These are phyloP conservation scores for Hypoxylon crocopeplum DNA, from an alignment of 495 filamentous ascomycete species.

Conservation along the genomic window DNA sequence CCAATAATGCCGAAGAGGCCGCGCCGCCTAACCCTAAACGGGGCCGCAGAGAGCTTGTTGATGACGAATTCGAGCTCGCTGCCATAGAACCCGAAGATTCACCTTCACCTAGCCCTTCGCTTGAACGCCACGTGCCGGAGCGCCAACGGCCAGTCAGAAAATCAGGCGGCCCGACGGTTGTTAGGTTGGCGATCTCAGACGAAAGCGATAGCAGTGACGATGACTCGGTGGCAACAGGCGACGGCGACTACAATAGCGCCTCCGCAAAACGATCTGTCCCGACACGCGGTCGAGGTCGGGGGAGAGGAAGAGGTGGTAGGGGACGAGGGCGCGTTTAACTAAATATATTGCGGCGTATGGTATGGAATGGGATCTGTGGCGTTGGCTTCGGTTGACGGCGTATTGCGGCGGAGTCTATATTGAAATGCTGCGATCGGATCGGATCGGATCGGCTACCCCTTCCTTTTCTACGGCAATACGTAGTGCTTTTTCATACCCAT, in stretches of 20 bases:
- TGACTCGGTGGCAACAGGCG: too few species aligned
- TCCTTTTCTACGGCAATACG: too few species aligned
- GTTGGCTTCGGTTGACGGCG: too few species aligned
- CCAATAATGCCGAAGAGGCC: too few species aligned
- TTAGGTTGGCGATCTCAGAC: conserved; percentile 23
- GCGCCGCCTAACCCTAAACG: conserved; percentile 21
- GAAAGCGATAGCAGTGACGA: conserved; percentile 23
- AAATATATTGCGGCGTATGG: too few species aligned
- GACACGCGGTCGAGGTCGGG: conserved; percentile 28
- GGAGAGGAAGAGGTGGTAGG: conserved; percentile 28
- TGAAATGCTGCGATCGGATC: too few species aligned
- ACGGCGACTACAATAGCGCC: too few species aligned
- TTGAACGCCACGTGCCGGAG: conserved; percentile 19
- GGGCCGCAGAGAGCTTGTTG: conserved; percentile 32
- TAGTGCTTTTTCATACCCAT: too few species aligned
- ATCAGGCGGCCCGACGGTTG: conserved; percentile 29
- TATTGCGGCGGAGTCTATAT: too few species aligned
- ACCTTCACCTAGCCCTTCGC: conserved; percentile 26
- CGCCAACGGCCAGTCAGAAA: conserved; percentile 4
- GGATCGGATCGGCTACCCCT: too few species aligned
- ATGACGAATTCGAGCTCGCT: conserved; percentile 45
- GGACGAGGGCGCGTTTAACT: conserved; percentile 11
- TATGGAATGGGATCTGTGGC: too few species aligned
- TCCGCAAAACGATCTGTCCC: conserved; percentile 1
- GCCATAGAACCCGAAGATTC: conserved; percentile 35